Base-by-base conservation (phyloP, 2,329 filamentous ascomycete genomes). In the Colletotrichum lini region DNA sequence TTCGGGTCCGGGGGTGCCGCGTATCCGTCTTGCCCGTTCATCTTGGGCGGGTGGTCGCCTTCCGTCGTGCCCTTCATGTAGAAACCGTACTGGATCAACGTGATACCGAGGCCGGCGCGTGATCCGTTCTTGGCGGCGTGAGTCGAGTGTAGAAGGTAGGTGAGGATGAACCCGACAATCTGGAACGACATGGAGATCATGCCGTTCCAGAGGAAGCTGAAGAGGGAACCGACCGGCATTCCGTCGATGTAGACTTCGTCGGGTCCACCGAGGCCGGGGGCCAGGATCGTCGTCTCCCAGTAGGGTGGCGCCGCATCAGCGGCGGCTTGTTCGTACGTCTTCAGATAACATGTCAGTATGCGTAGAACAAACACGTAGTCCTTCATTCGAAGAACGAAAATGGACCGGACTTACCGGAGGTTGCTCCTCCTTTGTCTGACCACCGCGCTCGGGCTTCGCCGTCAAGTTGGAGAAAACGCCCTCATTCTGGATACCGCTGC, bases 161-260 rank as follows among this genome's bases (percentile, higher is more conserved):
- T 98, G 77, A 99, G 93, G 40, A 99, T 90, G 87, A 99, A 99
- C 65, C 96, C 96, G 82, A 98, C 94, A 74, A 98, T 90, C 82
- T 97, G 94, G 87, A 99, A 98, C 53, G 95, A 97, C 88, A 97
- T 96, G 74, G 94, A 97, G 75, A 99, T 98, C 90, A 98, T 95
- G 83, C 89, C 93, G 83, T 97, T 97, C 94, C 94, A 97, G 75
- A 96, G 85, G 78, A 97, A 97, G 72, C 91, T 93, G 84, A 97
- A 97, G 73, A 96, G 85, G 59, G 93, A 95, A 74, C 94, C 94
- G 64, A 97, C 96, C 3, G 97, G 95, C 79, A 99, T 92, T 77
- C 96, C 96, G 80, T 99, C 96, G 68, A 99, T 93, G 78, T 96
- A 99, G 58, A 99, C 96, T 81, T 99, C 96, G 79, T 98, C 95